A percentile compares a stretch with the other conserved stretches of the same genome.
Evolutionary conservation across 148 eudicot species (phyloP).

Genomic region (Euryodendron excelsum): DNA sequence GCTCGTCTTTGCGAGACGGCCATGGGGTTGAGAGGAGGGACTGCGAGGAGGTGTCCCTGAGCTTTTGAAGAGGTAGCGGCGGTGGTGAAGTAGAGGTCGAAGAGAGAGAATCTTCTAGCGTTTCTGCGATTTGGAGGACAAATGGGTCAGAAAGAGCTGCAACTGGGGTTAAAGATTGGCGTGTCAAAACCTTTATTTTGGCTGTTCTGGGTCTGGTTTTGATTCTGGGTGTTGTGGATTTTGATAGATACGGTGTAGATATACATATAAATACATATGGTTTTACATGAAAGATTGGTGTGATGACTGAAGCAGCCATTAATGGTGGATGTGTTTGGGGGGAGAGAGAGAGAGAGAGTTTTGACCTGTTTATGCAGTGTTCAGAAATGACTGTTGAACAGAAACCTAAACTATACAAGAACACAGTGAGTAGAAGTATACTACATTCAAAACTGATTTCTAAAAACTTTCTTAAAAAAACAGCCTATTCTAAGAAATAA

Average conservation of each 20-base stretch:
- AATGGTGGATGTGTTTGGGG: not conserved
- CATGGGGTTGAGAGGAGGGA: constrained; percentile 72
- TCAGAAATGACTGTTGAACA: too few species aligned
- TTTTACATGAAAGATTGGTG: constrained; percentile 10
- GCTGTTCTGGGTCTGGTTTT: constrained; percentile 18
- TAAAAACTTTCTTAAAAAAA: too few species aligned
- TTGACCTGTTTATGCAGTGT: too few species aligned
- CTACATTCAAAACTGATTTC: too few species aligned
- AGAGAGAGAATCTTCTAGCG: constrained; percentile 75
- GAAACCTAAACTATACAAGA: too few species aligned
- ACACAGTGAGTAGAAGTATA: too few species aligned
- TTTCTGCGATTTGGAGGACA: constrained; percentile 90
- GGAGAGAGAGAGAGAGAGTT: not conserved
- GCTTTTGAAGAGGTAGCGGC: constrained; percentile 60
- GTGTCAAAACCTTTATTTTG: not conserved
- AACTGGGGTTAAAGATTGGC: constrained; percentile 22
- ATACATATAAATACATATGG: constrained; percentile 1
- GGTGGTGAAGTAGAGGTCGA: constrained; percentile 28
- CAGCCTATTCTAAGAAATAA: too few species aligned
- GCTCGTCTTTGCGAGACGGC: constrained; percentile 87
- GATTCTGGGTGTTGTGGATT: constrained; percentile 8
- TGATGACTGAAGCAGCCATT: constrained; percentile 34
- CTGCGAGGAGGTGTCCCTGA: constrained; percentile 67
- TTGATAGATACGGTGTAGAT: constrained; percentile 14
- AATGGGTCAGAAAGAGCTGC: constrained; percentile 78